A percentile compares a stretch with the other conserved stretches of the same genome.
These are phyloP conservation scores for Starmerella vaccinii DNA, from an alignment of 805 yeast species.

Conservation along the genomic window DNA sequence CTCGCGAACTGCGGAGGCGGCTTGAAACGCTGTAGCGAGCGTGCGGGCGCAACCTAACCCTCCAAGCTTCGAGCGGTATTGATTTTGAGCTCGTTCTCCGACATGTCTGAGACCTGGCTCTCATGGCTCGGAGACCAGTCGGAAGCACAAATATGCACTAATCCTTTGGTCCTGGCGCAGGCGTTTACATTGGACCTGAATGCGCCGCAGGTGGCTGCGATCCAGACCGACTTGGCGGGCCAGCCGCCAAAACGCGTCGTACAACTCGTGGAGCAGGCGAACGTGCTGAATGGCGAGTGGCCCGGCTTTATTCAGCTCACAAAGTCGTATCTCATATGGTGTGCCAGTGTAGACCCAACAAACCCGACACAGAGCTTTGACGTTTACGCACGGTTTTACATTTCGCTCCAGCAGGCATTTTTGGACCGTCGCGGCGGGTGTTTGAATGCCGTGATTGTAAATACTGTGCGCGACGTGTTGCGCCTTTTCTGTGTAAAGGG, in stretches of 20 bases:
- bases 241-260: conserved; percentile 19
- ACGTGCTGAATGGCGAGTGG: conserved; percentile 33
- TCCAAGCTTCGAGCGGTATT: not conserved
- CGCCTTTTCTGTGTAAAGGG: conserved; percentile 9
- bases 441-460: conserved; percentile 17
- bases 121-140: not conserved
- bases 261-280: conserved; percentile 25
- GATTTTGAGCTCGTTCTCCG: not conserved
- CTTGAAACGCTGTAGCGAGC: too few species aligned
- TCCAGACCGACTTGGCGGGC: conserved; percentile 32
- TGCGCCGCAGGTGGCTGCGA: conserved; percentile 31
- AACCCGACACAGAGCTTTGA: conserved; percentile 43
- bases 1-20: too few species aligned
- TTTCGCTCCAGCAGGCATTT: conserved; percentile 35
- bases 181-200: conserved; percentile 29
- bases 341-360: conserved; percentile 46
- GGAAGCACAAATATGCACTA: conserved; percentile 9
- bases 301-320: conserved; percentile 42
- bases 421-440: conserved; percentile 29
- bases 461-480: conserved; percentile 7
- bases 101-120: conserved; percentile 15
- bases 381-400: conserved; percentile 39
- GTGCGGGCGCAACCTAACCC: too few species aligned
- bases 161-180: conserved; percentile 16
- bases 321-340: conserved; percentile 39